phyloP scores from a whole-genome alignment of 2,329 filamentous ascomycete species.

The Penicillium sp. region DNA sequence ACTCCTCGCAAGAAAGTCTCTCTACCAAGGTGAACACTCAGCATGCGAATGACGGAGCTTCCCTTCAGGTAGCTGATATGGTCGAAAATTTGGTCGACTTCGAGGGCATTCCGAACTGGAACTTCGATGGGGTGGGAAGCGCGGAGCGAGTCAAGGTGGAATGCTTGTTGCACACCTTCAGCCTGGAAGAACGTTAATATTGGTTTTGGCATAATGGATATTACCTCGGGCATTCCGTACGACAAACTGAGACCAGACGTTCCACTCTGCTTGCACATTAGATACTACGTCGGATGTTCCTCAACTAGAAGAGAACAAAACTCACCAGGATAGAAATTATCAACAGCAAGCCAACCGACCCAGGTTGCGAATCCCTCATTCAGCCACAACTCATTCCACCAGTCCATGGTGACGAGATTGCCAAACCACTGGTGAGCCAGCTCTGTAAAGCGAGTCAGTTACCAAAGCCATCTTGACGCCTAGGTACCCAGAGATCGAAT shows the following conservation, averaged over 20 bases:
- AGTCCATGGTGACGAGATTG: conserved; percentile 94
- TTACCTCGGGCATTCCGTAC: conserved; percentile 61
- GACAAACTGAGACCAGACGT: conserved; percentile 96
- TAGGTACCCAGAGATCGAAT: too few relatives aligned
- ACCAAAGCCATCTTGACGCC: neutral
- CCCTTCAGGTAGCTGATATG: conserved; percentile 96
- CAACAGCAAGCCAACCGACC: conserved; percentile 92
- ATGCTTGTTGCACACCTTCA: conserved; percentile 89
- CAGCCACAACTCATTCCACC: conserved; percentile 91
- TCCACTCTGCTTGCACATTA: conserved; percentile 65
- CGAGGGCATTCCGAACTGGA: conserved; percentile 85
- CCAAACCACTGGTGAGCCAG: conserved; percentile 96
- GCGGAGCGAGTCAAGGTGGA: conserved; percentile 82
- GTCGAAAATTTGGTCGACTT: conserved; percentile 98
- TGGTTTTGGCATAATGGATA: conserved; percentile 31
- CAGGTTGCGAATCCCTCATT: conserved; percentile 98
- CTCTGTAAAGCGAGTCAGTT: conserved; percentile 49
- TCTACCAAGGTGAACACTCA: conserved; percentile 83
- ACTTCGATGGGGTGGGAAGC: conserved; percentile 96
- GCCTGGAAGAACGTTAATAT: conserved; percentile 54
- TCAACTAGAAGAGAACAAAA: neutral
- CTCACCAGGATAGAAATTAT: conserved; percentile 77
- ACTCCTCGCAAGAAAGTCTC: conserved; percentile 90
- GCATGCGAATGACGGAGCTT: conserved; percentile 93
- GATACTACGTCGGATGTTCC: neutral